Base-by-base conservation (phyloP, 1,139 yeast species). In the Maudiozyma humilis region DNA sequence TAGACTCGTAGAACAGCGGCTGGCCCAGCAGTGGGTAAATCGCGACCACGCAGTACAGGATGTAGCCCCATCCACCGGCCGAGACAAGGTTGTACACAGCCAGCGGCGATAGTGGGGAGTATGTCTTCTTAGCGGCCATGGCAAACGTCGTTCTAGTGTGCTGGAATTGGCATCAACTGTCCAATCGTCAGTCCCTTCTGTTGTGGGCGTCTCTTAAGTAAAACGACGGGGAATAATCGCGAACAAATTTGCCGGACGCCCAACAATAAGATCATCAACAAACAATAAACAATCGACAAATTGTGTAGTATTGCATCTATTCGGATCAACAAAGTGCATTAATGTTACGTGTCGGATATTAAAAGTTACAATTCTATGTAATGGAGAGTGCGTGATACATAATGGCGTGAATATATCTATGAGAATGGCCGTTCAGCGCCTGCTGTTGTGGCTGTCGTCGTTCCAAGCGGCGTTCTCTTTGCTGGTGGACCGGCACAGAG, bases 31-130 rank as follows among this genome's bases (percentile, higher is more conserved):
- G 20, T 4, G 60, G 49, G 10, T 64, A 61, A 3, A 72, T 69
- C 31, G 66, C 60, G 32, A 73, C 53, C 8, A 79, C 70, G 44
- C 76, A 77, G 43, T 63, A 59, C 23, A 78, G 60, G 3, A 85
- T 75, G 27, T 73, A 71, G 0, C 70, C 66, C 96, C 96, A 88
- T 13, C 83, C 68, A 8, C 74, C 61, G 0, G 81, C 81, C 6
- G 91, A 79, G 12, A 75, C 50, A n/a, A 75, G 69, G 65, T 88
- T 87, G 68, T 86, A 87, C n/a, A 57, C 42, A 1, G 67, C 62
- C 36, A 67, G 50, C 19, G 57, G 60, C 36, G 57, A 50, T 18
- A 50, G 48, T 30, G 53, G 50, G 14, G 60, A 50, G 5, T 39
- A 40, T 5, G 48, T 27, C 40, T 52, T 44, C 40, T 53, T 55